phyloP scores from a whole-genome alignment of 2,329 filamentous ascomycete genomes.

The Fusarium sacchari region DNA sequence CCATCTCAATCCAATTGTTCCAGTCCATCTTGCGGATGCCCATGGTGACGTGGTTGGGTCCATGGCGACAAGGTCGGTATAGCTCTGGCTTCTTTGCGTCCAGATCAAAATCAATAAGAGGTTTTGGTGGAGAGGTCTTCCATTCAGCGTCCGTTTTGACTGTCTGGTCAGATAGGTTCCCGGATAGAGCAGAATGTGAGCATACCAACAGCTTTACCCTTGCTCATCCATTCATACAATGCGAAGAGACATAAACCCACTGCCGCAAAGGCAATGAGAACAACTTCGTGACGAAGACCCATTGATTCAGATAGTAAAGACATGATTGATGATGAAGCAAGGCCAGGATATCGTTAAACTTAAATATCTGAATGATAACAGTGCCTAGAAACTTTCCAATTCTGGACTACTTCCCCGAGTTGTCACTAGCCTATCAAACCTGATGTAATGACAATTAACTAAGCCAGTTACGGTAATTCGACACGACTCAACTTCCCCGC shows the following conservation, averaged over 20 bases:
- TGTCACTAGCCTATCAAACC: too few species aligned
- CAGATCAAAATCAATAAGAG: conserved; percentile 6
- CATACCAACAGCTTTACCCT: background rate
- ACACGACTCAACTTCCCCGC: background rate
- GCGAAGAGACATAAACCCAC: background rate
- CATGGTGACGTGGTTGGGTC: conserved; percentile 31
- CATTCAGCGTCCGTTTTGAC: background rate
- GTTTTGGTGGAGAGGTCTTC: conserved; percentile 6
- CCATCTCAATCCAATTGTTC: conserved; percentile 37
- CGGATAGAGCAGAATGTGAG: fast-evolving
- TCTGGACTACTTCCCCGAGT: background rate
- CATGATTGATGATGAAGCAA: background rate
- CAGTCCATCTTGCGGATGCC: conserved; percentile 30
- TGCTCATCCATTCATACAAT: background rate
- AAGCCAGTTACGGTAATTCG: background rate
- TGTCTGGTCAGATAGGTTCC: background rate
- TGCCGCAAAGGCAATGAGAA: background rate
- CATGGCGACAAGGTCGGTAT: conserved; percentile 31
- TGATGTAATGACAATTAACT: background rate
- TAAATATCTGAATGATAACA: background rate
- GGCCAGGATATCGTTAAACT: background rate
- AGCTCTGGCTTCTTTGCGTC: conserved; percentile 21
- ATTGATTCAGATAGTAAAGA: background rate
- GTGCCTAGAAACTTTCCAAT: conserved; percentile 10
- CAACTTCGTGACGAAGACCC: background rate